Percentiles rank a stretch among this genome's conserved stretches.
These are phyloP conservation scores for Pseudoscleropodium purum DNA, from an alignment of 225 moss, liverwort and hornwort species.

Conservation along the genomic window DNA sequence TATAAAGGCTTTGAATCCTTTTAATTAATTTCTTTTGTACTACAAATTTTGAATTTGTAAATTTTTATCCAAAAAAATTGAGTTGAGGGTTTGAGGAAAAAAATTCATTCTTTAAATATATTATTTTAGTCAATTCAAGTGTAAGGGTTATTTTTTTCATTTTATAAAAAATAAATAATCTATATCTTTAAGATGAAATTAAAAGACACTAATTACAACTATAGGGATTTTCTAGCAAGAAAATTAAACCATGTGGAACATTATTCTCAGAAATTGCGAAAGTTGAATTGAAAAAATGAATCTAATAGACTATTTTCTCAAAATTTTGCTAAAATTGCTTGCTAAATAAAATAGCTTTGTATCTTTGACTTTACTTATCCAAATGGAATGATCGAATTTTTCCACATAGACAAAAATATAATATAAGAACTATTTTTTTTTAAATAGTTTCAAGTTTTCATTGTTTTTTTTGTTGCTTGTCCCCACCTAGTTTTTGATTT, in stretches of 20 bases:
- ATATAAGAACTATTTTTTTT: background rate
- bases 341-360: background rate
- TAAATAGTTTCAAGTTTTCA: background rate
- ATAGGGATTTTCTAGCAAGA: background rate
- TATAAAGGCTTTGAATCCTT: background rate
- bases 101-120: background rate
- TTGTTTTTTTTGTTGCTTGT: background rate
- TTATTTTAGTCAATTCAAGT: too few relatives aligned
- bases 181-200: background rate
- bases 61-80: background rate
- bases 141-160: background rate
- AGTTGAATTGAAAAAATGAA: background rate
- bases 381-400: background rate
- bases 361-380: background rate
- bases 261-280: background rate
- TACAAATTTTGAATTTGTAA: background rate
- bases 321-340: background rate
- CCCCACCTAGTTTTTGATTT: background rate
- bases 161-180: background rate
- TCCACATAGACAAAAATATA: background rate
- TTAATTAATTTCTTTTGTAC: background rate
- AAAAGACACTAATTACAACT: background rate
- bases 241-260: background rate
- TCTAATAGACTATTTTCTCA: background rate
- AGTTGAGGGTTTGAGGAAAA: background rate